Base-by-base conservation (phyloP, 1,284 basidiomycete species). In the Dichomitus squalens region DNA sequence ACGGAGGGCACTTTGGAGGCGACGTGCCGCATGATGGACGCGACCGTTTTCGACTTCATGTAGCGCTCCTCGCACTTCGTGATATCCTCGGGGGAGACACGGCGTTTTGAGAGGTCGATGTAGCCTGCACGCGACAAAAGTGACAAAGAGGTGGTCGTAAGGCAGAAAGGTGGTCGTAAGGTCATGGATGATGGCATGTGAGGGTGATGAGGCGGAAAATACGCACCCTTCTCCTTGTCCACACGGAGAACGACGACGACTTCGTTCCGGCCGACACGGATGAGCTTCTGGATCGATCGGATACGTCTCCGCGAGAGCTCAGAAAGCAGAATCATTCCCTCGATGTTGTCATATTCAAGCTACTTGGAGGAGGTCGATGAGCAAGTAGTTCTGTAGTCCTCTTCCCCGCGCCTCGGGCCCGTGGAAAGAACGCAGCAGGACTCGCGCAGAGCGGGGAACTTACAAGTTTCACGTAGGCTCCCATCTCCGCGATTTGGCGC, bases 401-500 rank as follows among this genome's bases (percentile, higher is more conserved):
- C 21, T 41, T 21, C 40, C 7, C 43, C 20, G 20, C 25, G 6
- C 20, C 25, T 29, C 46, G 16, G 35, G 44, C 21, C 18, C 27
- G 7, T 7, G 38, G 38, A 16, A 39, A 7, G 5, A 5, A 16
- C 11, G 18, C 29, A 48, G 18, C 4, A 47, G n/a, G n/a, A n/a
- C n/a, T n/a, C 33, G 18, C 34, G 36, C 18, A 36, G 18, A 23
- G 25, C 31, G 44, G 31, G 29, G 48, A 40, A 79, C 92, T 68
- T 66, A 96, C 94, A 67, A 99, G 84, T 75, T 98, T 98, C 66
- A 99, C 97, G 74, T 99, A 99, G 51, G 97, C 96, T 55, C 97
- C 96, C 96, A 98, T 99, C 76, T 99, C 96, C 58, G 95, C 95
- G 69, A 99, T 99, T 79, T 97, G 94, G 75, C 94, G 93, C 64